Base-by-base conservation (phyloP, 2,329 filamentous ascomycete species). In the Fusarium chlamydosporum region DNA sequence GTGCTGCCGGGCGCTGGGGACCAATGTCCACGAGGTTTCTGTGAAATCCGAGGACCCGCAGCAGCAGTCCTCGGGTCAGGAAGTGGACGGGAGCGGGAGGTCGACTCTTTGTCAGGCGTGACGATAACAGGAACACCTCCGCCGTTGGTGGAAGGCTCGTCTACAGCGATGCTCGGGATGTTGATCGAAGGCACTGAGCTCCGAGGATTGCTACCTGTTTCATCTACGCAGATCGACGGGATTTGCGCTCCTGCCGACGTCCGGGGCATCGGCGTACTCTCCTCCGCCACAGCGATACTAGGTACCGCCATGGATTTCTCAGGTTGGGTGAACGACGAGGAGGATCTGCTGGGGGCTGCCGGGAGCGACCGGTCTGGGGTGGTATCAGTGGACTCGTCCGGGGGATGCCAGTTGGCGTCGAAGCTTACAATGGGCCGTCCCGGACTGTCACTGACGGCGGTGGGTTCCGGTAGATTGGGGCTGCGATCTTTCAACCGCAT, bases 391-490 rank as follows among this genome's bases (percentile, higher is more conserved):
- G 83, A 84, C 83, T 87, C 84, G 78, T 92, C 89, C 77, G 87
- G 88, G 76, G 89, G 87, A 84, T 89, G 91, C 90, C 93, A 97
- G 77, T 91, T 88, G 75, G 88, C 88, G 81, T 97, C 88, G 85
- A 98, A 98, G 86, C 95, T 98, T 85, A 98, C 95, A 84, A 98
- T 98, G 68, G 95, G 95, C 77, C 95, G 89, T 74, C 93, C 93
- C 74, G 92, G 91, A 76, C 87, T 92, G 82, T 97, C 92, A 82
- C 94, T 97, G 79, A 98, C 94, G 75, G 92, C 91, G 56, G 92
- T 93, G 70, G 95, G 95, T 75, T 91, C 95, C 29, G 94, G 95
- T 66, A 98, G 84, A 77, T 92, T 96, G 59, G 89, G 81, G 80
- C 94, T 97, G 76, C 94, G 90, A 79, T 97, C 93, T 78, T 89